A percentile compares a stretch with the other conserved stretches of the same genome.
Conservation (phyloP, 139 green algal genomes). For the Micractinium conductrix region DNA sequence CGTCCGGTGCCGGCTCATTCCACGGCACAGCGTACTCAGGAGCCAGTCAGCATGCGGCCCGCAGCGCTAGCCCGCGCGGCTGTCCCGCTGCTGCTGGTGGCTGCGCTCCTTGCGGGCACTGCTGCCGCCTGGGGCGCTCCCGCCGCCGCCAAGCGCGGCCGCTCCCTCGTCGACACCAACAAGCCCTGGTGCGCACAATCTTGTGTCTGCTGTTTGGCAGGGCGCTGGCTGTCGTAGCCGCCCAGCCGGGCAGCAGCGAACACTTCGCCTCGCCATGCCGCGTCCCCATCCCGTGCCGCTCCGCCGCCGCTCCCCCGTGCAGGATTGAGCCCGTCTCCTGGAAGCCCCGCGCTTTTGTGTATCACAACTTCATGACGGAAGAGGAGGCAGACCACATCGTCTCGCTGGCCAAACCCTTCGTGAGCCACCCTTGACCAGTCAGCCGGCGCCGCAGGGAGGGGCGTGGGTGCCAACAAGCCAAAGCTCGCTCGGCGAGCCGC, state of each 20-base stretch:
- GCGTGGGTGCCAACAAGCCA: no score
- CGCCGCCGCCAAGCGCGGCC: neutral
- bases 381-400: slow-evolving; percentile 74
- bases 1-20: no score
- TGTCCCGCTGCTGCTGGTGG: neutral
- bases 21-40: no score
- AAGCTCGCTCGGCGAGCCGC: no score
- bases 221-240: no score
- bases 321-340: slow-evolving; percentile 80
- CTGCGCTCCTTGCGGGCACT: neutral
- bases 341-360: slow-evolving; percentile 78
- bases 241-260: neutral
- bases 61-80: neutral
- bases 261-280: neutral
- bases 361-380: slow-evolving; percentile 81
- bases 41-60: neutral
- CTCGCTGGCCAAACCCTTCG: slow-evolving; percentile 47
- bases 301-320: neutral
- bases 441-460: no score
- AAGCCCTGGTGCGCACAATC: slow-evolving; percentile 4
- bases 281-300: neutral
- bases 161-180: slow-evolving; percentile 8
- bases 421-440: slow-evolving; percentile 2
- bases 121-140: neutral
- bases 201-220: neutral